Evolutionary conservation across 495 filamentous ascomycete species (phyloP), one percentile per base, ranked within the genome.

Genomic region (Podospora sp.): DNA sequence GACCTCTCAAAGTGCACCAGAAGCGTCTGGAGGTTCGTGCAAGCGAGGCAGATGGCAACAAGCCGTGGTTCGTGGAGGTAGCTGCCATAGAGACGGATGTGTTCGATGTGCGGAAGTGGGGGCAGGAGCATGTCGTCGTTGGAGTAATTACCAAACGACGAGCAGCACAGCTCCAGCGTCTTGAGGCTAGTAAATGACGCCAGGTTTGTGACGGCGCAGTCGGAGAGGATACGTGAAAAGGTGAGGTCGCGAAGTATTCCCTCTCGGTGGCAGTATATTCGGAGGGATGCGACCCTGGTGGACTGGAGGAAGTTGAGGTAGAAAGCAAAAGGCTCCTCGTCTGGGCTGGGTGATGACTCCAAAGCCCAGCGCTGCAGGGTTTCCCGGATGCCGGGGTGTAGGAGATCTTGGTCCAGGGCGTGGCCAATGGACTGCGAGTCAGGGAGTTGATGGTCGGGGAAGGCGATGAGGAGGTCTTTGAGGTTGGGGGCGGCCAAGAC

Each of bases 211-310:
- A 77, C 65, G 51, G 71, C 69, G 49, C 70, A 69, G 67, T 77
- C 74, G 24, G 72, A 65, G 8, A 77, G 52, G 29, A 76, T 26
- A 29, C 70, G 74, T 3, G 74, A 67, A 16, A 73, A 68, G 11
- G 69, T 69, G 24, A 62, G 20, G 6, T 70, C 66, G 46, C 76
- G 74, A n/a, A 62, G 65, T 9, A 62, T 29, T 6, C 73, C 69
- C 53, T 77, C 74, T 21, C 76, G 26, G 56, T 77, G 71, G 68
- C 76, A 77, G 65, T 77, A 77, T 29, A 77, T 72, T 62, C 76
- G 75, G 25, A 77, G 46, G 11, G 70, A 72, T 1, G 66, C 60
- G 6, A 77, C 52, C 49, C 65, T 73, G 40, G 35, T 60, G 51
- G 70, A 53, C 7, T 25, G 21, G 11, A 71, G 53, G n/a, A 75